Evolutionary conservation across 2,329 filamentous ascomycete genomes (phyloP), one percentile per base, ranked within the genome.

Genomic region (Ambrosiella cleistominuta): DNA sequence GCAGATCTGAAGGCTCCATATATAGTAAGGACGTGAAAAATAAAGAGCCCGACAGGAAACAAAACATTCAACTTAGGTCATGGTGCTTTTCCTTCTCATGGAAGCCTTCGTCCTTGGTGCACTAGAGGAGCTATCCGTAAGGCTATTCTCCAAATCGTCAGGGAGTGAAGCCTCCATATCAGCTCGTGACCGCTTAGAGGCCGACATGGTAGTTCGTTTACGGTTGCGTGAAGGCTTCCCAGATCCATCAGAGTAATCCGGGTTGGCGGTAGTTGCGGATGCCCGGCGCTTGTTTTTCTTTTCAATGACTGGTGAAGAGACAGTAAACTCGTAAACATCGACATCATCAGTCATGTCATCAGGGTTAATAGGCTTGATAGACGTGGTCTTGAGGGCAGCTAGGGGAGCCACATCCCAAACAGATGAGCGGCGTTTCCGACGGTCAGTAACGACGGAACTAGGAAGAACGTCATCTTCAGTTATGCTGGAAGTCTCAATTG

Each of bases 251-350:
- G 45, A n/a, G 12, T 51, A 56, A 36, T 57, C 44, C 27, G 45
- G 11, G 9, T 53, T 36, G 13, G 13, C 38, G 5, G 44, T 40
- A 13, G 62, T 58, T n/a, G 53, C 56, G 9, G 59, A 61, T 2
- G 37, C 58, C 38, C 59, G 53, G 13, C 59, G 56, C 39, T 39
- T 54, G 17, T 15, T 40, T 11, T 49, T 52, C 47, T 68, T 68
- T 60, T 66, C 66, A 27, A 19, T 7, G 17, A 35, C 37, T 1
- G 75, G 74, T 4, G 77, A 76, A 2, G 73, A 73, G 59, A 69
- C 70, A 6, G 70, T 70, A 62, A 81, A 79, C 58, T 81, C 77
- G 62, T 81, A 81, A 6, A 79, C 69, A 63, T 81, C 78, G 9
- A 66, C 62, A 56, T 60, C 54, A 36, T 52, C 57, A 35, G 9